phyloP scores from a whole-genome alignment of 2,329 filamentous ascomycete genomes.

The Ramichloridium luteum region DNA sequence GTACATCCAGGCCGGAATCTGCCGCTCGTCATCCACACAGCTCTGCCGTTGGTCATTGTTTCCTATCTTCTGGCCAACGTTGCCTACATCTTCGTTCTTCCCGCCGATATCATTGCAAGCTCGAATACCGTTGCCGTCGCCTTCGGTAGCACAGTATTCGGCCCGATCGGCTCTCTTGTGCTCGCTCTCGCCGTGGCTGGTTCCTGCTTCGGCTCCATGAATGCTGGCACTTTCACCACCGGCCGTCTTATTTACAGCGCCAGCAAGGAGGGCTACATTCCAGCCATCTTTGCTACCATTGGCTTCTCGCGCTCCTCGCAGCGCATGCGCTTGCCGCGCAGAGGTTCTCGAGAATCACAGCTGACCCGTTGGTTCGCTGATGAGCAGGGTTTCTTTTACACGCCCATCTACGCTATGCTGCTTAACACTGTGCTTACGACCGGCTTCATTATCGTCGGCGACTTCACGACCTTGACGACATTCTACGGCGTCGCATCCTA shows the following conservation, averaged over 20 bases:
- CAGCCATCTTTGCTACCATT: conserved; percentile 68
- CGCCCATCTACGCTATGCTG: conserved; percentile 80
- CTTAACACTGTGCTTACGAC: conserved; percentile 66
- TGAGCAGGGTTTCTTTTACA: conserved; percentile 74
- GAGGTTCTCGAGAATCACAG: conserved; percentile 37
- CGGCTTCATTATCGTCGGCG: conserved; percentile 71
- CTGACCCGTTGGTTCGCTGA: conserved; percentile 59
- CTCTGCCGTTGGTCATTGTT: conserved; percentile 85
- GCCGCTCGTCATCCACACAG: conserved; percentile 88
- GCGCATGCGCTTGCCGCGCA: conserved; percentile 26
- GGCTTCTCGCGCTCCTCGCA: conserved; percentile 46
- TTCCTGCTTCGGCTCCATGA: conserved; percentile 88
- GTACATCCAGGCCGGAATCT: conserved; percentile 81
- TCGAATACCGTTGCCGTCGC: conserved; percentile 93
- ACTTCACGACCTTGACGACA: conserved; percentile 82
- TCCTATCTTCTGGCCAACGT: conserved; percentile 86
- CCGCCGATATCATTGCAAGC: conserved; percentile 64
- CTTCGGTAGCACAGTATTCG: conserved; percentile 84
- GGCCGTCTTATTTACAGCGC: conserved; percentile 87
- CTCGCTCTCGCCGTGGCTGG: conserved; percentile 82
- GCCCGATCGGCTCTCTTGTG: conserved; percentile 65
- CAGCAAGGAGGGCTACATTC: conserved; percentile 89
- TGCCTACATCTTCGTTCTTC: conserved; percentile 87
- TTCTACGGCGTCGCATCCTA: conserved; percentile 98
- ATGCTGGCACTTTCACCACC: conserved; percentile 86